These are phyloP conservation scores for Knoxia roxburghii DNA, from an alignment of 257 asterid genomes.

Conservation along the genomic window DNA sequence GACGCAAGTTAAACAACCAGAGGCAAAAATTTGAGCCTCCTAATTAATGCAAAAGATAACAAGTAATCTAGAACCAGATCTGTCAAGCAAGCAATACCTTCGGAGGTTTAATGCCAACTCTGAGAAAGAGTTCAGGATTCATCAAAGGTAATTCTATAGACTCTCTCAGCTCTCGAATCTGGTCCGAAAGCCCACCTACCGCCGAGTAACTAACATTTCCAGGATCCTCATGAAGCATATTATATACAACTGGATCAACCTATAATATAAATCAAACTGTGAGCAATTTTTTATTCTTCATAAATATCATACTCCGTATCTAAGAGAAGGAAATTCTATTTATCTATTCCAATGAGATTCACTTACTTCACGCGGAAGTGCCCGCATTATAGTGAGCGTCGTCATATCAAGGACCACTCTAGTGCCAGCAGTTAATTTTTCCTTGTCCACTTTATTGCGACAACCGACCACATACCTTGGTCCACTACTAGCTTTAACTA, in stretches of 20 bases:
- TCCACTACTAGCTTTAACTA: slow-evolving; percentile 93
- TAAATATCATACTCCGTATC: not conserved
- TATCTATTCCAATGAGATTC: not conserved
- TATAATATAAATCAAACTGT: slow-evolving; percentile 23
- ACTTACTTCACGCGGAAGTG: slow-evolving; percentile 96
- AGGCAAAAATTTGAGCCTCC: not conserved
- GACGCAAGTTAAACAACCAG: not conserved
- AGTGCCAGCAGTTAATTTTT: slow-evolving; percentile 87
- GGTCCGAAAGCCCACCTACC: slow-evolving; percentile 93
- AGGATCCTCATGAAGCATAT: slow-evolving; percentile 97
- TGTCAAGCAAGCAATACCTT: slow-evolving; percentile 38
- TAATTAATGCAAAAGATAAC: slow-evolving; percentile 3
- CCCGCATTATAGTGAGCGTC: slow-evolving; percentile 92
- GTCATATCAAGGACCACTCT: slow-evolving; percentile 97
- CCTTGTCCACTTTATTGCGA: slow-evolving; percentile 92
- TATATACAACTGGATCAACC: slow-evolving; percentile 96
- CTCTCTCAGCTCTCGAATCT: slow-evolving; percentile 87
- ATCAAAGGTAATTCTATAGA: slow-evolving; percentile 84
- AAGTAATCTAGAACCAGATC: not conserved
- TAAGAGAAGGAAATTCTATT: not conserved
- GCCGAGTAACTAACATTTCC: slow-evolving; percentile 94
- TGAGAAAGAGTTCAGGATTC: slow-evolving; percentile 92
- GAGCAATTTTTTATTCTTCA: not conserved
- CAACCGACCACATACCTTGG: slow-evolving; percentile 98
- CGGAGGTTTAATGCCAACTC: slow-evolving; percentile 97